Conservation (phyloP, 2,329 filamentous ascomycete genomes). For the Apiospora kogelbergensis region DNA sequence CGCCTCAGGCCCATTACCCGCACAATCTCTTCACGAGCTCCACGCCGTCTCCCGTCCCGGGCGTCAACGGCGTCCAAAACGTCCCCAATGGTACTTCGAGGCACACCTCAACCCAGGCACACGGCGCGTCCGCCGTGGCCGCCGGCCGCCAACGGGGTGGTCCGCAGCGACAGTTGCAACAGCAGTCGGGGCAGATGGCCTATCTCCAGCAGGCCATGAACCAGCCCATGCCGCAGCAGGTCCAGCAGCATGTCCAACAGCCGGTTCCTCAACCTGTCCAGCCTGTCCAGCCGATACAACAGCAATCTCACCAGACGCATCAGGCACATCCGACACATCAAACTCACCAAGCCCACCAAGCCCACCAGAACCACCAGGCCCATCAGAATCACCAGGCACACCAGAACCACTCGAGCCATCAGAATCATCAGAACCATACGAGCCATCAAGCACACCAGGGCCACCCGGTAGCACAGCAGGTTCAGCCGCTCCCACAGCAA, state of each 20-base stretch:
- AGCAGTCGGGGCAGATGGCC: constrained; percentile 31
- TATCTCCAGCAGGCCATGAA: constrained; percentile 34
- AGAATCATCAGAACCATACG: constrained; percentile 19
- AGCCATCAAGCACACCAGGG: constrained; percentile 18
- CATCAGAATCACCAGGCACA: constrained; percentile 15
- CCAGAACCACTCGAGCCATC: constrained; percentile 19
- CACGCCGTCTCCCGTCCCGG: constrained; percentile 45
- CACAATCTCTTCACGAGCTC: constrained; percentile 54
- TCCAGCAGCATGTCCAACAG: constrained; percentile 27
- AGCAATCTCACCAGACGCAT: constrained; percentile 11
- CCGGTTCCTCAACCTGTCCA: constrained; percentile 34
- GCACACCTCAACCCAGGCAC: constrained; percentile 43
- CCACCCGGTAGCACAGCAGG: constrained; percentile 23
- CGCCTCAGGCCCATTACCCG: constrained; percentile 46
- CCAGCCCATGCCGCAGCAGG: constrained; percentile 30
- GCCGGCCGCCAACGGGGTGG: constrained; percentile 30
- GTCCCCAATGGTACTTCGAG: constrained; percentile 49
- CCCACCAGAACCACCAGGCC: constrained; percentile 16
- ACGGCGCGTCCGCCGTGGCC: constrained; percentile 35
- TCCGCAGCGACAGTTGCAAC: constrained; percentile 35
- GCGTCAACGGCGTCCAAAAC: constrained; percentile 49
- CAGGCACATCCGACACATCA: constrained; percentile 8
- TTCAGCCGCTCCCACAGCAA: constrained; percentile 27
- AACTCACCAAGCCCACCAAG: constrained; percentile 18
- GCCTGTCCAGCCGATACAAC: constrained; percentile 26